phyloP scores from a whole-genome alignment of 2,329 filamentous ascomycete species.

The Ciborinia camelliae region DNA sequence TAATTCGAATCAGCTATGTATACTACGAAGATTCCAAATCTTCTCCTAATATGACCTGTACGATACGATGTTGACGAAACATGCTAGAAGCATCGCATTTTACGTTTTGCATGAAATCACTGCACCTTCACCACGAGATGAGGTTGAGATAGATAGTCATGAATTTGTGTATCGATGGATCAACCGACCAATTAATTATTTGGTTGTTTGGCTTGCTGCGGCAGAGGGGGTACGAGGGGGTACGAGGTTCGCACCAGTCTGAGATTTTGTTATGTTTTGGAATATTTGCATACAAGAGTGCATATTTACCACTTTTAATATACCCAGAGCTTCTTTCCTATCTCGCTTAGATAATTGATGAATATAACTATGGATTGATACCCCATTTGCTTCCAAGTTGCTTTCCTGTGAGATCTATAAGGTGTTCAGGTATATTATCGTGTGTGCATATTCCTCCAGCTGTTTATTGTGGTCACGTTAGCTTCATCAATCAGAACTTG shows the following conservation, averaged over 20 bases:
- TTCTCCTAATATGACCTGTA: conserved; percentile 10
- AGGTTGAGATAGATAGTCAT: not conserved
- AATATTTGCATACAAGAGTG: not conserved
- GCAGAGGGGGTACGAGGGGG: not conserved
- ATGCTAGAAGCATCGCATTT: conserved; percentile 8
- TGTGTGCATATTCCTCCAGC: too few relatives aligned
- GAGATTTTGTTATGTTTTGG: conserved; percentile 4
- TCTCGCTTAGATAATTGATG: not conserved
- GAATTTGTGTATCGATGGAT: not conserved
- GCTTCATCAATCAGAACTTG: too few relatives aligned
- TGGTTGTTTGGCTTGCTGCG: not conserved
- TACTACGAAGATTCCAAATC: conserved; percentile 3
- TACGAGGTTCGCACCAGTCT: not conserved
- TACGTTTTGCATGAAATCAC: not conserved
- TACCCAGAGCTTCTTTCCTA: conserved; percentile 8
- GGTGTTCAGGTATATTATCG: not conserved
- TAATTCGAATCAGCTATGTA: conserved; percentile 11
- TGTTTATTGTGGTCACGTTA: too few relatives aligned
- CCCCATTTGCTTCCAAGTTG: not conserved
- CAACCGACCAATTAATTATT: not conserved
- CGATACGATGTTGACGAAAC: conserved; percentile 14
- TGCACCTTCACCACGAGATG: not conserved
- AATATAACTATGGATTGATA: conserved; percentile 6
- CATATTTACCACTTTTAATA: conserved; percentile 13
- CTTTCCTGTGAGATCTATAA: not conserved